Base-by-base conservation (phyloP, 1,284 basidiomycete genomes). In the Ganoderma leucocontextum region DNA sequence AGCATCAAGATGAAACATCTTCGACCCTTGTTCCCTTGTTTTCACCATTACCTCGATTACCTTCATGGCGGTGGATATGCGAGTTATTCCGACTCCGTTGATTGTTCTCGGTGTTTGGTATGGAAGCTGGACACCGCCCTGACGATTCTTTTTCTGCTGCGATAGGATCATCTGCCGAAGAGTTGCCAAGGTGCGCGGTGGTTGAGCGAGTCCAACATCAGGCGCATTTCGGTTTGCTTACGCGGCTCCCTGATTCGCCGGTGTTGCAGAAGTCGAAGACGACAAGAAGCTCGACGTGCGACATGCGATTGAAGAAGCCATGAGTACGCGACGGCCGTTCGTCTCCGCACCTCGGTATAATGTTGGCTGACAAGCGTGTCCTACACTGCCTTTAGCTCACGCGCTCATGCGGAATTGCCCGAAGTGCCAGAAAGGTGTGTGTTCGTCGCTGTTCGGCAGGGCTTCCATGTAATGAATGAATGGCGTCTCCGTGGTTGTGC, bases 341-440 rank as follows among this genome's bases (percentile, higher is more conserved):
- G 35, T 57, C 19, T 39, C 44, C n/a, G 33, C 7, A 58, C 64
- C 58, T 15, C 52, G 19, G 19, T 42, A 19, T 62, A 59, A 49
- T 29, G 41, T 39, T 41, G 62, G 13, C 22, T 41, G 29, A 42
- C 33, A 12, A 22, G 64, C 25, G 41, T 49, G 67, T 60, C 29
- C 59, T 36, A 57, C n/a, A 59, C 62, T 60, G 68, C 58, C 5
- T 35, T 4, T 29, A 94, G 92, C 93, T 42, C 85, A 86, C 61
- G 95, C 95, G 1, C 82, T 96, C 39, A 92, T 95, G 87, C 86
- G 95, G 47, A 91, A 90, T 70, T 97, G 95, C 79, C 95, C 95
- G 0, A 91, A 90, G 75, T 95, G 91, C 78, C 80, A 87, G 71
- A 90, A 90, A 85, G 82, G 91, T 91, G 70, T 13, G 85, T 76